Conservation (phyloP, 306 rosid species). For the Biancaea sappan region DNA sequence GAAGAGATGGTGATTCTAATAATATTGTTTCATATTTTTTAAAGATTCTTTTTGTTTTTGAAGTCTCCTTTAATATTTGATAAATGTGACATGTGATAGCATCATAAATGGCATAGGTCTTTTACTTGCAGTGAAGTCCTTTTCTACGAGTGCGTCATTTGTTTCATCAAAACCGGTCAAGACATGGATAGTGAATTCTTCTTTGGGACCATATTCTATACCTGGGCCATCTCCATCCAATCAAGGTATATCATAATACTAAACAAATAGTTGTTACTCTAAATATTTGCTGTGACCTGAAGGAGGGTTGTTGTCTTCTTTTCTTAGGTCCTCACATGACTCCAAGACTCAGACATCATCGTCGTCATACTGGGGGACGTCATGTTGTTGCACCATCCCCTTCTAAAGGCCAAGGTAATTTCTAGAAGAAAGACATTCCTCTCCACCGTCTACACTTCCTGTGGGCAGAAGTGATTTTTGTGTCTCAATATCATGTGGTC, state of each 20-base stretch:
- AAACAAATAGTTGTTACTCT: slow-evolving; percentile 12
- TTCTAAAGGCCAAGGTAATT: slow-evolving; percentile 66
- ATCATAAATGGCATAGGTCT: slow-evolving; percentile 25
- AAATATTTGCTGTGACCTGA: not conserved
- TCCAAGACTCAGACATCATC: slow-evolving; percentile 46
- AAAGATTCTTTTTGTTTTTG: slow-evolving; percentile 14
- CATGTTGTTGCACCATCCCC: slow-evolving; percentile 69
- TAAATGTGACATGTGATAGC: not conserved
- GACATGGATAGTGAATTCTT: slow-evolving; percentile 48
- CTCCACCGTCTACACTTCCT: not conserved
- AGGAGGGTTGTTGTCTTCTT: slow-evolving; percentile 25
- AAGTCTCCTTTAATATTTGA: not conserved
- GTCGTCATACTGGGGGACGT: slow-evolving; percentile 51
- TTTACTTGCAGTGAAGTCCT: slow-evolving; percentile 63
- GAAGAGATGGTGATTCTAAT: not conserved
- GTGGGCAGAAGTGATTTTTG: not conserved
- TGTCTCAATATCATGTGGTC: slow-evolving; percentile 1
- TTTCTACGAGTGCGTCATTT: slow-evolving; percentile 52
- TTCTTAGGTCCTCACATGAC: slow-evolving; percentile 56
- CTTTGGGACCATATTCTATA: slow-evolving; percentile 52
- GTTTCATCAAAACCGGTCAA: slow-evolving; percentile 48
- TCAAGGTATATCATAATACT: slow-evolving; percentile 46
- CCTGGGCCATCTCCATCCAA: slow-evolving; percentile 72
- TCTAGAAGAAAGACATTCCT: slow-evolving; percentile 24
- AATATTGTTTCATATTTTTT: not conserved